Conservation (phyloP, 2,329 filamentous ascomycete species). For the Pyricularia grisea region DNA sequence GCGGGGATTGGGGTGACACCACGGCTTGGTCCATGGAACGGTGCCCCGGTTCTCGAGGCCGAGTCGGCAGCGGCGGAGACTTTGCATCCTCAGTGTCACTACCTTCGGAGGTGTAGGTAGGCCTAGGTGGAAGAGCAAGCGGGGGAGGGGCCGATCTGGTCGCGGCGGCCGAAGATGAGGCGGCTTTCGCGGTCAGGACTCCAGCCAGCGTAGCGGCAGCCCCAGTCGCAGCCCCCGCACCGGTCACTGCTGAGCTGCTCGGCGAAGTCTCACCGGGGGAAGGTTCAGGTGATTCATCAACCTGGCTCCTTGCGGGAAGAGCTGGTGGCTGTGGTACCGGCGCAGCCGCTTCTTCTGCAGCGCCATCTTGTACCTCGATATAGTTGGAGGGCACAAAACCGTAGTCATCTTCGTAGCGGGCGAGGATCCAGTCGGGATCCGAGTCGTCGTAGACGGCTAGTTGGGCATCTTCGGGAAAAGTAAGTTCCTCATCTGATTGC, state of each 20-base stretch:
- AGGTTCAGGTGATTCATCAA: conserved; percentile 26
- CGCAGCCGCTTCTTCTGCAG: conserved; percentile 23
- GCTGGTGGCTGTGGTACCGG: conserved; percentile 24
- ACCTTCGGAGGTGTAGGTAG: conserved; percentile 55
- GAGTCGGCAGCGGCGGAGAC: conserved; percentile 51
- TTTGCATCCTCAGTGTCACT: conserved; percentile 57
- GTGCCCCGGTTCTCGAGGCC: conserved; percentile 47
- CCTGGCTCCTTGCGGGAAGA: conserved; percentile 32
- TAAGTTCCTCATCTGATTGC: conserved; percentile 96
- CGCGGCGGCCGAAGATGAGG: conserved; percentile 27
- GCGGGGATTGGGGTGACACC: conserved; percentile 13
- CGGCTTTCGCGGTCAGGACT: conserved; percentile 40
- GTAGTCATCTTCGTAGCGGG: conserved; percentile 74
- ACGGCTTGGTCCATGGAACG: conserved; percentile 18
- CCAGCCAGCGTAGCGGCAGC: conserved; percentile 46
- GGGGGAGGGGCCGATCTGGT: conserved; percentile 32
- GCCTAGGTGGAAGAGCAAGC: conserved; percentile 33
- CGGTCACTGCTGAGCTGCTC: conserved; percentile 16
- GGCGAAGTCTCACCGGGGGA: conserved; percentile 15
- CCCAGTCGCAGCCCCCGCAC: conserved; percentile 22
- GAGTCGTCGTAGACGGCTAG: conserved; percentile 82
- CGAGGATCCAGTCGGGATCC: conserved; percentile 94
- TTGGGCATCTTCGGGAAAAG: conserved; percentile 79
- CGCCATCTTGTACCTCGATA: conserved; percentile 58
- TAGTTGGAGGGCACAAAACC: conserved; percentile 96